Evolutionary conservation across 1,139 yeast genomes (phyloP).

Genomic region (Blastobotrys aristatus): DNA sequence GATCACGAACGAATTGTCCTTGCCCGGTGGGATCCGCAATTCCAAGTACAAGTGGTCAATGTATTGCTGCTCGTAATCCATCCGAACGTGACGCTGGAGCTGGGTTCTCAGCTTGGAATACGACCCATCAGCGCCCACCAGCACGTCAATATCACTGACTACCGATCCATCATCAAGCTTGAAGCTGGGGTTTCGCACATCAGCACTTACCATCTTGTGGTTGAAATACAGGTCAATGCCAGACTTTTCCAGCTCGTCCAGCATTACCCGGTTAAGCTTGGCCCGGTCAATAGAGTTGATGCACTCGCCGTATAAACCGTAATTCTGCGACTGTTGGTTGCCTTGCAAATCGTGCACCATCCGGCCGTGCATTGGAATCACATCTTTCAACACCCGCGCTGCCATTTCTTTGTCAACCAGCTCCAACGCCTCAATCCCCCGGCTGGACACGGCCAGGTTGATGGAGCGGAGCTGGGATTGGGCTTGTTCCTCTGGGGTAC

Average conservation of each 20-base stretch:
- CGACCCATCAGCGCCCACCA: slow-evolving; percentile 86
- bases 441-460: slow-evolving; percentile 77
- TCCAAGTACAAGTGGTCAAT: slow-evolving; percentile 84
- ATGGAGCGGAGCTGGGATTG: slow-evolving; percentile 47
- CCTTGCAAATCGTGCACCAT: slow-evolving; percentile 80
- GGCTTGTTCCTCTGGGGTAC: slow-evolving; percentile 25
- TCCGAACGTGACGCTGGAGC: slow-evolving; percentile 57
- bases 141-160: slow-evolving; percentile 45
- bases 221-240: slow-evolving; percentile 49
- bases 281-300: slow-evolving; percentile 84
- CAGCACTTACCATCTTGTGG: slow-evolving; percentile 44
- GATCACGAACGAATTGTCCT: slow-evolving; percentile 44
- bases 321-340: slow-evolving; percentile 58
- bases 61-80: slow-evolving; percentile 71
- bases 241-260: slow-evolving; percentile 54
- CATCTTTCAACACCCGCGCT: slow-evolving; percentile 48
- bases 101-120: slow-evolving; percentile 70
- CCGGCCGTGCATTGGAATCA: slow-evolving; percentile 83
- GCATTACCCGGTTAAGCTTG: slow-evolving; percentile 55
- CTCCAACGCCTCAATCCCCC: slow-evolving; percentile 71
- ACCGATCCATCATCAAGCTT: slow-evolving; percentile 14
- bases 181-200: slow-evolving; percentile 13
- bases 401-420: slow-evolving; percentile 59
- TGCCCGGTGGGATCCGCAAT: slow-evolving; percentile 53
- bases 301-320: slow-evolving; percentile 79